A percentile compares a stretch with the other conserved stretches of the same genome.
Conservation (phyloP, 345 rosid species). For the Dovyalis caffra region DNA sequence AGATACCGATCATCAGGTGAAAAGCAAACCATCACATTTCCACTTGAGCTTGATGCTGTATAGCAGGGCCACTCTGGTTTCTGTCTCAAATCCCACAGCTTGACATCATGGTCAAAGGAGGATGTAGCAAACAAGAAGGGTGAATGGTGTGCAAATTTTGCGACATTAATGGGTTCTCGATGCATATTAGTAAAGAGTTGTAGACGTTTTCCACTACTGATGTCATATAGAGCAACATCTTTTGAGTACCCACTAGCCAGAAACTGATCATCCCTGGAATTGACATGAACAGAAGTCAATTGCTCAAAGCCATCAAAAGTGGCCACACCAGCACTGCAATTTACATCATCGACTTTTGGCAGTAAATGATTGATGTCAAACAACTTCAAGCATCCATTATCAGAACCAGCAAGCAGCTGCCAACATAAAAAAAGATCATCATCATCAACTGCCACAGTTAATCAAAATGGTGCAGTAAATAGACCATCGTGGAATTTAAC, state of each 20-base stretch:
- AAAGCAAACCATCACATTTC: constrained; percentile 99
- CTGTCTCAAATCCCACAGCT: constrained; percentile 91
- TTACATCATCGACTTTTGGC: constrained; percentile 28
- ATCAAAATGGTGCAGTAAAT: too few species aligned
- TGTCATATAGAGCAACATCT: constrained; percentile 82
- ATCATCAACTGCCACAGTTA: neutral
- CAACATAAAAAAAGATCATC: neutral
- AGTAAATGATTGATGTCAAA: constrained; percentile 58
- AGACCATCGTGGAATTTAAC: too few species aligned
- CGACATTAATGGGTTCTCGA: constrained; percentile 88
- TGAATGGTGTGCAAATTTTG: constrained; percentile 83
- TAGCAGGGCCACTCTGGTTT: constrained; percentile 75
- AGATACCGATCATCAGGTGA: constrained; percentile 97
- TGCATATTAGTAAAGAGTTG: constrained; percentile 83
- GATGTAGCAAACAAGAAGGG: constrained; percentile 91
- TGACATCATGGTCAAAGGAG: constrained; percentile 88
- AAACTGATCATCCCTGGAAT: constrained; percentile 77
- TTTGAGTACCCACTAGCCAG: constrained; percentile 93
- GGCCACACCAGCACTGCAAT: constrained; percentile 38
- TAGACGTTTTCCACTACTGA: constrained; percentile 62
- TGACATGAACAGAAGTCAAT: constrained; percentile 88
- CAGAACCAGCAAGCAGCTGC: constrained; percentile 97
- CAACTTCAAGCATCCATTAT: constrained; percentile 79
- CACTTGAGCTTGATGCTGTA: constrained; percentile 70
- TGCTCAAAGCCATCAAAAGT: constrained; percentile 89